These are phyloP conservation scores for Trichoderma cornu-damae DNA, from an alignment of 2,329 filamentous ascomycete species.

Conservation along the genomic window DNA sequence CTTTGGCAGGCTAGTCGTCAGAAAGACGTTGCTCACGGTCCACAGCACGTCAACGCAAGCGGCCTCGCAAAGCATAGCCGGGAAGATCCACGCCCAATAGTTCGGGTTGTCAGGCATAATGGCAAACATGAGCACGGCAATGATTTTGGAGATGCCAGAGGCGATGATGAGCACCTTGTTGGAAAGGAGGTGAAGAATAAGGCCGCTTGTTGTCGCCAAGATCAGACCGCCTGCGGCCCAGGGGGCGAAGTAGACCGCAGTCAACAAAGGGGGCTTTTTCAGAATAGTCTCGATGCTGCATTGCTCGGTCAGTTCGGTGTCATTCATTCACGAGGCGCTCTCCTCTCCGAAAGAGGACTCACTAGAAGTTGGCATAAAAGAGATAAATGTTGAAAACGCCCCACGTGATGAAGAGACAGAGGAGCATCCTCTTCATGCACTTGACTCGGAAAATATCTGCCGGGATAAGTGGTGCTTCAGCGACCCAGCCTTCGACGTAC, in stretches of 20 bases:
- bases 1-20: constrained; percentile 57
- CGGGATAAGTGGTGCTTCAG: constrained; percentile 57
- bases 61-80: constrained; percentile 54
- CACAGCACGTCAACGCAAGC: constrained; percentile 62
- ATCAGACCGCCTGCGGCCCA: constrained; percentile 55
- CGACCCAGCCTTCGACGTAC: constrained; percentile 62
- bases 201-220: constrained; percentile 49
- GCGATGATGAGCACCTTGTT: constrained; percentile 50
- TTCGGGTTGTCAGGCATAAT: constrained; percentile 47
- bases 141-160: constrained; percentile 47
- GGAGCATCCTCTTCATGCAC: constrained; percentile 53
- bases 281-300: constrained; percentile 50
- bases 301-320: constrained; percentile 6
- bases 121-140: constrained; percentile 51
- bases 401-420: constrained; percentile 46
- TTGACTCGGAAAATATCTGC: constrained; percentile 57
- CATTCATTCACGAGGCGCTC: not conserved
- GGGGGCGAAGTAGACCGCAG: constrained; percentile 55
- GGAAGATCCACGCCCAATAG: constrained; percentile 62
- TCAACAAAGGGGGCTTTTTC: constrained; percentile 46
- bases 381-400: constrained; percentile 58
- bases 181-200: constrained; percentile 51
- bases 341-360: constrained; percentile 28
- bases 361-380: constrained; percentile 62
- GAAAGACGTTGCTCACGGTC: constrained; percentile 62